phyloP scores from a whole-genome alignment of 352 stramenopile genomes.

The Pythium graminicola region DNA sequence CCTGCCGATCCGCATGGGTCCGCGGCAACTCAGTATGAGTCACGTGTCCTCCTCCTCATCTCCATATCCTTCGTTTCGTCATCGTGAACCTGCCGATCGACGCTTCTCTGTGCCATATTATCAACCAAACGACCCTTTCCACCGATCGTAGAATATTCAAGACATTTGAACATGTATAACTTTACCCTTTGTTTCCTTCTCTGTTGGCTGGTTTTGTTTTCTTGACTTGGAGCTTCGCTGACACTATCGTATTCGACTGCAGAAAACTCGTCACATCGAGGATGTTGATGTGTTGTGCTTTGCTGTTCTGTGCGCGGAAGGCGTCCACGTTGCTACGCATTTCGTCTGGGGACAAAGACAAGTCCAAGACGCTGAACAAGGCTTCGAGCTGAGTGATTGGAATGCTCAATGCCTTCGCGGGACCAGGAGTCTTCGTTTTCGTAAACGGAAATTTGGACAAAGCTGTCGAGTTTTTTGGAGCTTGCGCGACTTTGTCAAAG shows the following conservation, averaged over 20 bases:
- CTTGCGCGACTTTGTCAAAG: slow-evolving; percentile 33
- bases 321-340: slow-evolving; percentile 19
- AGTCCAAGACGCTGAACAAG: slow-evolving; percentile 34
- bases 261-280: slow-evolving; percentile 56
- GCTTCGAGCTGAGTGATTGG: slow-evolving; percentile 34
- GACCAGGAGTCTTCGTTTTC: slow-evolving; percentile 21
- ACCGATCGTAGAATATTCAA: slow-evolving; percentile 17
- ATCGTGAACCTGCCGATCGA: neutral
- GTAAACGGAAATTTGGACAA: slow-evolving; percentile 12
- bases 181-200: slow-evolving; percentile 3
- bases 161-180: slow-evolving; percentile 19
- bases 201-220: neutral
- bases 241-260: slow-evolving; percentile 29
- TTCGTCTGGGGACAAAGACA: slow-evolving; percentile 30
- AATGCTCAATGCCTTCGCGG: slow-evolving; percentile 30
- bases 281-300: slow-evolving; percentile 47
- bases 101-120: slow-evolving; percentile 23
- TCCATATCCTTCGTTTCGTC: neutral
- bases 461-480: neutral
- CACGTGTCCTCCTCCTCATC: neutral
- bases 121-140: slow-evolving; percentile 8
- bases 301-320: slow-evolving; percentile 36
- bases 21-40: slow-evolving; percentile 24
- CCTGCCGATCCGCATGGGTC: slow-evolving; percentile 70
- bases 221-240: slow-evolving; percentile 8